Evolutionary conservation across 257 asterid genomes (phyloP).

Genomic region (Gentiana dahurica): DNA sequence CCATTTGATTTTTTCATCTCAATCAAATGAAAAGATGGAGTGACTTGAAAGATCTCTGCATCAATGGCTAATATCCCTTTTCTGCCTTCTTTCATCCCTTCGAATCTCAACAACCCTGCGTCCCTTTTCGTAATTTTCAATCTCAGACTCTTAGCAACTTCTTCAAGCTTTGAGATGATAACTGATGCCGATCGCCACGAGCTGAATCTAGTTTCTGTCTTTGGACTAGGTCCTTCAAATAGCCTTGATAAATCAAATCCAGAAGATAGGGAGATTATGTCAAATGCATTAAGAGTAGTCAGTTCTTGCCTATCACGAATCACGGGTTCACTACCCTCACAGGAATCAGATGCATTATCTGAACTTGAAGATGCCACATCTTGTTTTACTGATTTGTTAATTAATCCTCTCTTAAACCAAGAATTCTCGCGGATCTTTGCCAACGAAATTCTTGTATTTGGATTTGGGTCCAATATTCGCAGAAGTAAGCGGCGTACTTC

Average conservation of each 20-base stretch:
- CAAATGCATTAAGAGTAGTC: slow-evolving; percentile 58
- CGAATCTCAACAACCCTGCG: slow-evolving; percentile 56
- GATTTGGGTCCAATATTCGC: slow-evolving; percentile 64
- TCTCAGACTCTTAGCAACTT: slow-evolving; percentile 49
- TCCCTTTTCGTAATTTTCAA: slow-evolving; percentile 57
- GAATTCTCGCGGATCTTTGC: slow-evolving; percentile 38
- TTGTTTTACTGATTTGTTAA: slow-evolving; percentile 17
- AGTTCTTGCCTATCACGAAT: slow-evolving; percentile 18
- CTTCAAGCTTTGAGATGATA: slow-evolving; percentile 66
- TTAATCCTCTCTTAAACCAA: slow-evolving; percentile 49
- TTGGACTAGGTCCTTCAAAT: slow-evolving; percentile 52
- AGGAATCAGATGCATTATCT: slow-evolving; percentile 1
- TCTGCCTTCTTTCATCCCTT: slow-evolving; percentile 61
- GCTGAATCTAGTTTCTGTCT: slow-evolving; percentile 60
- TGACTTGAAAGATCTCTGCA: slow-evolving; percentile 71
- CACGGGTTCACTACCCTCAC: slow-evolving; percentile 5
- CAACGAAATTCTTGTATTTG: slow-evolving; percentile 45
- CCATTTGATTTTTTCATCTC: slow-evolving; percentile 72
- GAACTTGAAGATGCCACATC: slow-evolving; percentile 18
- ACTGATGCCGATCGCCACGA: slow-evolving; percentile 52
- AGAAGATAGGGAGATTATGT: slow-evolving; percentile 58
- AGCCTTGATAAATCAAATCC: slow-evolving; percentile 65
- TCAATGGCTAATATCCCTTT: slow-evolving; percentile 59
- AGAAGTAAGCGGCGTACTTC: slow-evolving; percentile 40
- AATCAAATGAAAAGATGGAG: slow-evolving; percentile 55